Conservation (phyloP, 2,329 filamentous ascomycete genomes). For the Fusarium duplospermum region DNA sequence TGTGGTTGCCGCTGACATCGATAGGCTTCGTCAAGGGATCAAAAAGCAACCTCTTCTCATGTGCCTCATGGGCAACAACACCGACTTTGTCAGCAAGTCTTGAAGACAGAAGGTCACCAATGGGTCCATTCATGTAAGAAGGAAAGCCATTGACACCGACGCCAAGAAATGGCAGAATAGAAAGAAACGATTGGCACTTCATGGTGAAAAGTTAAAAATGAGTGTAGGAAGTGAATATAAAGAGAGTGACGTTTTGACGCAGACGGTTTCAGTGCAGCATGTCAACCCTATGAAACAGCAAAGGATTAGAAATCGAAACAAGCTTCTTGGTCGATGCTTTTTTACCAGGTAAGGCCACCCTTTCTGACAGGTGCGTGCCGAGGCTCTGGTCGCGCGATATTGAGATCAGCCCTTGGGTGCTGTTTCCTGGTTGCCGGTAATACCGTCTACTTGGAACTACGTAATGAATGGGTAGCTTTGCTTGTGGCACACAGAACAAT, state of each 20-base stretch:
- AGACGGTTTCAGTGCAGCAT: background rate
- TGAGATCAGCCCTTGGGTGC: background rate
- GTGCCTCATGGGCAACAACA: background rate
- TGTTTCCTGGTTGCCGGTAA: background rate
- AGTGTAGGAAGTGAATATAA: background rate
- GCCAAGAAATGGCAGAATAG: background rate
- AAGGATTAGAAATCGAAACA: slow-evolving; percentile 12
- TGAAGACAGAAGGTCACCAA: background rate
- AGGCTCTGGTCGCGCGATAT: background rate
- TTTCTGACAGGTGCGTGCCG: background rate
- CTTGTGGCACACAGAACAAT: background rate
- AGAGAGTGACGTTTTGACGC: background rate
- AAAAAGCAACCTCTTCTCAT: background rate
- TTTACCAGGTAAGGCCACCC: background rate
- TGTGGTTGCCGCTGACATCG: slow-evolving; percentile 26
- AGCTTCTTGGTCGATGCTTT: slow-evolving; percentile 1
- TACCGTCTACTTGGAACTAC: background rate
- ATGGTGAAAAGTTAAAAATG: slow-evolving; percentile 6
- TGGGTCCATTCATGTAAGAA: background rate
- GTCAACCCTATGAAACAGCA: background rate
- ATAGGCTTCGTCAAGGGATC: slow-evolving; percentile 6
- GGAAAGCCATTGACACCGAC: slow-evolving; percentile 1
- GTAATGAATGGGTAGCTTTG: background rate
- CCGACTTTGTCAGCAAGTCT: slow-evolving; percentile 4
- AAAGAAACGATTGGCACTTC: slow-evolving; percentile 14